Evolutionary conservation across 352 stramenopile species (phyloP).

Genomic region (Globisporangium abappressorium): DNA sequence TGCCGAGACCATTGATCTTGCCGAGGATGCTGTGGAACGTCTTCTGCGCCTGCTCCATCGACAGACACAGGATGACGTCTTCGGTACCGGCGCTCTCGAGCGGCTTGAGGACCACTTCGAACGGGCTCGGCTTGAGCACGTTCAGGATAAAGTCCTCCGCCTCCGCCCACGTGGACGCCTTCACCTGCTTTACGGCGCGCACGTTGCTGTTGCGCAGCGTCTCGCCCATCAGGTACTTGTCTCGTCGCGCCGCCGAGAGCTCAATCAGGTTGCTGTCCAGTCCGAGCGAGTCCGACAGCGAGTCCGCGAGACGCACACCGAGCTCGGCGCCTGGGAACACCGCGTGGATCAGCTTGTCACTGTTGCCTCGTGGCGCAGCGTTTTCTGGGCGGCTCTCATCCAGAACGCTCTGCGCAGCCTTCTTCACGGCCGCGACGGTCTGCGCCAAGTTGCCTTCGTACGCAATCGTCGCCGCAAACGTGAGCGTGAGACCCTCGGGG

Average conservation of each 20-base stretch:
- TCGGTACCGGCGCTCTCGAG: conserved; percentile 74
- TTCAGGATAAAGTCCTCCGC: conserved; percentile 70
- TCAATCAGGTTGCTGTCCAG: conserved; percentile 83
- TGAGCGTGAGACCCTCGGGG: conserved; percentile 68
- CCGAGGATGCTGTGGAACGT: conserved; percentile 85
- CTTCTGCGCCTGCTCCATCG: conserved; percentile 61
- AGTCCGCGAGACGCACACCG: conserved; percentile 91
- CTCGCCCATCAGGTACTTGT: conserved; percentile 90
- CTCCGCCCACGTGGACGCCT: conserved; percentile 72
- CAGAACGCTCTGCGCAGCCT: conserved; percentile 34
- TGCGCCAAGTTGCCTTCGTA: conserved; percentile 49
- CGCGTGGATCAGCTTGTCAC: conserved; percentile 57
- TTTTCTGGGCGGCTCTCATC: conserved; percentile 18
- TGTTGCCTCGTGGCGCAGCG: conserved; percentile 13
- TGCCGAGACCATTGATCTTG: conserved; percentile 86
- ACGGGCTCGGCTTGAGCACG: conserved; percentile 57
- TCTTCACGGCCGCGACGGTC: conserved; percentile 46
- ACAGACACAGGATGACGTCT: conserved; percentile 81
- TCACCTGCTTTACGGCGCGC: conserved; percentile 89
- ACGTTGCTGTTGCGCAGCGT: conserved; percentile 74
- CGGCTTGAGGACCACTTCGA: conserved; percentile 91
- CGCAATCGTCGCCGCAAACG: conserved; percentile 75
- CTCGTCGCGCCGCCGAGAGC: conserved; percentile 58
- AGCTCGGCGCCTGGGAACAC: conserved; percentile 92
- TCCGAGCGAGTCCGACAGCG: conserved; percentile 81